A percentile compares a stretch with the other conserved stretches of the same genome.
Conservation (phyloP, 202 grass and related monocot genomes). For the Eragrostis tef region DNA sequence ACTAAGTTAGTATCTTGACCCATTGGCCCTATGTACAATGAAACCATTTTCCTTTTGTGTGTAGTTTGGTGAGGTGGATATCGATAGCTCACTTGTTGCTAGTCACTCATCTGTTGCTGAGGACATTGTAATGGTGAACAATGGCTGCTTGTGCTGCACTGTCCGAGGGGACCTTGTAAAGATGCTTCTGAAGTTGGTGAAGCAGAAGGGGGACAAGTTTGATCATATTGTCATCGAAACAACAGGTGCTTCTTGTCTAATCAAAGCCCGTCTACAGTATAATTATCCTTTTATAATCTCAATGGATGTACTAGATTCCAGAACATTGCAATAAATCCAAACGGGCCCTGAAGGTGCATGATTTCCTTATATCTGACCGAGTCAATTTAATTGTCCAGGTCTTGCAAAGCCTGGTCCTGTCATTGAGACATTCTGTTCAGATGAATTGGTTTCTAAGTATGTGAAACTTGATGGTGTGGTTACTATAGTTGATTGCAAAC, state of each 20-base stretch:
- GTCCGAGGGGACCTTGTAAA: conserved; percentile 75
- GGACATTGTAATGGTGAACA: conserved; percentile 79
- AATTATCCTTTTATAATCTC: not conserved
- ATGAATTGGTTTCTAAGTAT: conserved; percentile 67
- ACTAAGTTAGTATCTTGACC: not conserved
- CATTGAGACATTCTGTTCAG: conserved; percentile 76
- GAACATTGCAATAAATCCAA: not conserved
- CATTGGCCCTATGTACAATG: not conserved
- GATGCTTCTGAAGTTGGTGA: conserved; percentile 72
- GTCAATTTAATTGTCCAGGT: conserved; percentile 46
- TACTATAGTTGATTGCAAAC: conserved; percentile 80
- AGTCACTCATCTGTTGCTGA: conserved; percentile 71
- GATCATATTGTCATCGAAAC: conserved; percentile 86
- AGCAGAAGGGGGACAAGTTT: conserved; percentile 66
- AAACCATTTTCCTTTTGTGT: conserved; percentile 21
- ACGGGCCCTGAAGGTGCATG: not conserved
- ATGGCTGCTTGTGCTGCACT: conserved; percentile 82
- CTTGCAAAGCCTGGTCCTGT: conserved; percentile 77
- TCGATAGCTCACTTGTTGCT: conserved; percentile 70
- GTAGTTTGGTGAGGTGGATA: conserved; percentile 81
- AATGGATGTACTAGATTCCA: not conserved
- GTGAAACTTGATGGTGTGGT: conserved; percentile 90
- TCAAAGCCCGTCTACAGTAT: not conserved
- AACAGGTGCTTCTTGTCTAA: conserved; percentile 50
- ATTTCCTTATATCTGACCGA: not conserved